Conservation (phyloP, 2,329 filamentous ascomycete genomes). For the Pseudogymnoascus sp. region DNA sequence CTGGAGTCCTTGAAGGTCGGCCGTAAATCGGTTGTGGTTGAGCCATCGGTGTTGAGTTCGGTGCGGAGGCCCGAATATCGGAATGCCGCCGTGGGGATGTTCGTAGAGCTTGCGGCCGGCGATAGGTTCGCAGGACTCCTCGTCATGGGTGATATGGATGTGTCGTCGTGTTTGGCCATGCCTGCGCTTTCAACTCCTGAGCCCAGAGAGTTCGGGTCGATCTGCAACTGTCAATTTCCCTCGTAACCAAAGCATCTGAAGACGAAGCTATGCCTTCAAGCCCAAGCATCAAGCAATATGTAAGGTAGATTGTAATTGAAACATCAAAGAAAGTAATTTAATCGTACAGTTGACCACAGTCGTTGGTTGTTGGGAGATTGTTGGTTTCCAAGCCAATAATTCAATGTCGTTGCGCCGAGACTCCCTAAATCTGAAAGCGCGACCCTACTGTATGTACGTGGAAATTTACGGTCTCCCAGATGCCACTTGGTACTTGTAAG, state of each 20-base stretch:
- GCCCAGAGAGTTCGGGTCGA: not conserved
- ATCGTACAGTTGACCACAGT: not conserved
- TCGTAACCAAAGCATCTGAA: constrained; percentile 4
- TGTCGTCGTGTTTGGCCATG: constrained; percentile 6
- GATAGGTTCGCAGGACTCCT: constrained; percentile 24
- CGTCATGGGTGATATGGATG: constrained; percentile 28
- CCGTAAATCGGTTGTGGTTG: constrained; percentile 9
- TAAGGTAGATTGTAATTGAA: not conserved
- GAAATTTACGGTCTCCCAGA: constrained; percentile 4
- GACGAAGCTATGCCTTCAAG: not conserved
- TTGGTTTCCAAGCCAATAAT: not conserved
- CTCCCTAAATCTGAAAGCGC: constrained; percentile 4
- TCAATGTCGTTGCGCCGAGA: constrained; percentile 2
- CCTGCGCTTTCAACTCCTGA: constrained; percentile 5
- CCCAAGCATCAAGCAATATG: constrained; percentile 2
- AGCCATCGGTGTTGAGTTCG: constrained; percentile 19
- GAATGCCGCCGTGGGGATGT: constrained; percentile 19
- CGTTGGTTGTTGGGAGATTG: not conserved
- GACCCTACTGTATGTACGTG: not conserved
- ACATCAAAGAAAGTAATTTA: constrained; percentile 5
- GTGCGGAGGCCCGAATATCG: constrained; percentile 22
- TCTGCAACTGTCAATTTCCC: constrained; percentile 2
- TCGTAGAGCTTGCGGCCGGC: constrained; percentile 17
- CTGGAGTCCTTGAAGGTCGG: constrained; percentile 11
- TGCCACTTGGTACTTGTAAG: not conserved